phyloP scores from a whole-genome alignment of 139 green algal species.

The Picochlorum sp. region DNA sequence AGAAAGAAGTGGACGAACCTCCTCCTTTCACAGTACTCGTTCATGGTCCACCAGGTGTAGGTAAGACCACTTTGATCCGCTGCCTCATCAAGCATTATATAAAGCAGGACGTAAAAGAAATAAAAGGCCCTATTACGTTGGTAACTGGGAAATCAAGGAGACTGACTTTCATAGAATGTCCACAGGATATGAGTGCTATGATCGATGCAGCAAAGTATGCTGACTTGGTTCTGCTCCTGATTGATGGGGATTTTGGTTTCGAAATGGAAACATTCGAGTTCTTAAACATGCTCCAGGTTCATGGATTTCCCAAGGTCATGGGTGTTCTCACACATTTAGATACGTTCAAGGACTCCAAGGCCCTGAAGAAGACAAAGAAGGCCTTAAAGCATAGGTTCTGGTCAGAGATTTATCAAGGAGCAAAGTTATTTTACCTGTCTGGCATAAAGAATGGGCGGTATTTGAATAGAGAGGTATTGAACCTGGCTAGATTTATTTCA shows the following conservation, averaged over 20 bases:
- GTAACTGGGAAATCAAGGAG: constrained; percentile 84
- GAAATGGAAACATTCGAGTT: constrained; percentile 99
- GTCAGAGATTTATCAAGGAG: constrained; percentile 91
- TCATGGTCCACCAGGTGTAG: constrained; percentile 77
- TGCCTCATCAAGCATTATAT: constrained; percentile 95
- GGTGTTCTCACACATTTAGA: constrained; percentile 98
- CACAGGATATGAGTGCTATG: constrained; percentile 74
- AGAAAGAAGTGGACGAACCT: constrained; percentile 60
- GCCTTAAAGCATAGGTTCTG: constrained; percentile 90
- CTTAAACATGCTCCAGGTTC: constrained; percentile 91
- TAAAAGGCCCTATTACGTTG: constrained; percentile 87
- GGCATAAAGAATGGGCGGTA: constrained; percentile 80
- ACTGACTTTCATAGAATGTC: constrained; percentile 92
- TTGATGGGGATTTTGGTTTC: constrained; percentile 93
- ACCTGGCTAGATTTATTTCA: constrained; percentile 90
- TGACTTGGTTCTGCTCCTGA: constrained; percentile 92
- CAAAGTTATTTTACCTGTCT: constrained; percentile 97
- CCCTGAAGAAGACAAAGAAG: constrained; percentile 92
- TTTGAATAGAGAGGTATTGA: constrained; percentile 79
- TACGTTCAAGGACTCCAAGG: constrained; percentile 69
- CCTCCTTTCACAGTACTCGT: constrained; percentile 89
- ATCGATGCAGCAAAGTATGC: constrained; percentile 93
- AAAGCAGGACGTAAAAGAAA: constrained; percentile 71
- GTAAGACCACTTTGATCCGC: constrained; percentile 90
- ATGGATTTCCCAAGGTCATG: constrained; percentile 97